Percentiles rank a stretch among this genome's conserved stretches.
Evolutionary conservation across 1,284 basidiomycete species (phyloP).

Genomic region (Pholiota adiposa): DNA sequence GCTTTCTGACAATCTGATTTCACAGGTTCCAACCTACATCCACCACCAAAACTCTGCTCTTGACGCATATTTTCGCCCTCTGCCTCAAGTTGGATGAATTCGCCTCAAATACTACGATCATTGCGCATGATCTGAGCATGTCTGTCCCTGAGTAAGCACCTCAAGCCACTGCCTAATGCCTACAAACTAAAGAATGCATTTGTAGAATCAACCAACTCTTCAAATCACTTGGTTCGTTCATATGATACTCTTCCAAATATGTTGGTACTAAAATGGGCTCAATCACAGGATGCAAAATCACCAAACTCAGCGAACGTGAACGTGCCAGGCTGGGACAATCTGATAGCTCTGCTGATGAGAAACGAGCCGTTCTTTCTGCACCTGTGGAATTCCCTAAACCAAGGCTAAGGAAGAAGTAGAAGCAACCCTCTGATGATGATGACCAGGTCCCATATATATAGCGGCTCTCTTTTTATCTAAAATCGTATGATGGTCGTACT

Average conservation of each 20-base stretch:
- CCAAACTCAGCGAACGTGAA: constrained; percentile 61
- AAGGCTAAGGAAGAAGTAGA: constrained; percentile 41
- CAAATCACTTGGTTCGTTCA: constrained; percentile 51
- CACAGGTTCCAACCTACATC: constrained; percentile 70
- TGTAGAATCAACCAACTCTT: constrained; percentile 55
- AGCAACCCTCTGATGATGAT: constrained; percentile 40
- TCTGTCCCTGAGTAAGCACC: constrained; percentile 59
- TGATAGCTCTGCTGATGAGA: constrained; percentile 58
- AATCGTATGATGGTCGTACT: neutral
- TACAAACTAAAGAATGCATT: constrained; percentile 5
- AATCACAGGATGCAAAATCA: constrained; percentile 69
- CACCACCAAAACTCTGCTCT: constrained; percentile 68
- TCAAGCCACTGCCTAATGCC: neutral
- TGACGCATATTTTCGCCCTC: constrained; percentile 80
- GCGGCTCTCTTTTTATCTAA: too few relatives aligned
- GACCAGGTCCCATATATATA: constrained; percentile 29
- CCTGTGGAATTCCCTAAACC: constrained; percentile 83
- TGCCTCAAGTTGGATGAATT: constrained; percentile 82
- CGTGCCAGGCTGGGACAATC: constrained; percentile 69
- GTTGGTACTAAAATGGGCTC: constrained; percentile 34
- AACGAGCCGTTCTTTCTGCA: constrained; percentile 72
- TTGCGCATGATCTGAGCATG: constrained; percentile 79
- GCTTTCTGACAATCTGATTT: constrained; percentile 4
- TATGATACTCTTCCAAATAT: neutral
- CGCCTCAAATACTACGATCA: constrained; percentile 64